Evolutionary conservation across 345 rosid species (phyloP).

Genomic region (Heritiera fomes): DNA sequence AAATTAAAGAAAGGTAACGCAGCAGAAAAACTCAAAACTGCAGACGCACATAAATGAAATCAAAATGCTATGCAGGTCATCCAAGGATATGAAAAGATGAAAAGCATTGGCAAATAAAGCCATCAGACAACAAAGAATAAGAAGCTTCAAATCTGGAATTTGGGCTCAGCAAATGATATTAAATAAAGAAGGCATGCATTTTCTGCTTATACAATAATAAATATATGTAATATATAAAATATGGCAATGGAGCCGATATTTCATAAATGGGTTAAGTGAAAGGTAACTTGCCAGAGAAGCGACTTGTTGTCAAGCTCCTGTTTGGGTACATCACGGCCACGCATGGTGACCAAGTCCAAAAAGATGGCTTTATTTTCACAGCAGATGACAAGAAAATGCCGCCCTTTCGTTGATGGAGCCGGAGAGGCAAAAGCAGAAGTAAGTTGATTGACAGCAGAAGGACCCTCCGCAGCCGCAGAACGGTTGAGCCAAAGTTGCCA

Average conservation of each 20-base stretch:
- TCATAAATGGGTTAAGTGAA: background rate
- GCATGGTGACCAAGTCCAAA: conserved; percentile 96
- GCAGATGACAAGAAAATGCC: conserved; percentile 94
- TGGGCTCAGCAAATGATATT: conserved; percentile 1
- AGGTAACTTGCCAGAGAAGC: conserved; percentile 68
- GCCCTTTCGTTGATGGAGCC: conserved; percentile 86
- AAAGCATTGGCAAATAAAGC: background rate
- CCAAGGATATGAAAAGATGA: background rate
- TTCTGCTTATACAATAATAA: background rate
- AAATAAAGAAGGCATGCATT: background rate
- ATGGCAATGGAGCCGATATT: background rate
- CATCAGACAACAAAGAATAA: background rate
- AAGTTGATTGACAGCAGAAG: conserved; percentile 76
- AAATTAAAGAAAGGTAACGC: conserved; percentile 1
- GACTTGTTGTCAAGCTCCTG: conserved; percentile 95
- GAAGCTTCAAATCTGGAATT: background rate
- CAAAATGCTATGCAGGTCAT: background rate
- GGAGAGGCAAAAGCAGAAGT: conserved; percentile 83
- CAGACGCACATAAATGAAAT: background rate
- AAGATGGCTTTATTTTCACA: conserved; percentile 96
- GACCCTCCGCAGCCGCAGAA: conserved; percentile 94
- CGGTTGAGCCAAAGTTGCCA: conserved; percentile 98
- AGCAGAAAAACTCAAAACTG: background rate
- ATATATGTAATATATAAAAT: background rate
- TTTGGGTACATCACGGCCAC: conserved; percentile 96